Evolutionary conservation across 2,329 filamentous ascomycete genomes (phyloP), one percentile per base, ranked within the genome.

Genomic region (Scytalidium sp.): DNA sequence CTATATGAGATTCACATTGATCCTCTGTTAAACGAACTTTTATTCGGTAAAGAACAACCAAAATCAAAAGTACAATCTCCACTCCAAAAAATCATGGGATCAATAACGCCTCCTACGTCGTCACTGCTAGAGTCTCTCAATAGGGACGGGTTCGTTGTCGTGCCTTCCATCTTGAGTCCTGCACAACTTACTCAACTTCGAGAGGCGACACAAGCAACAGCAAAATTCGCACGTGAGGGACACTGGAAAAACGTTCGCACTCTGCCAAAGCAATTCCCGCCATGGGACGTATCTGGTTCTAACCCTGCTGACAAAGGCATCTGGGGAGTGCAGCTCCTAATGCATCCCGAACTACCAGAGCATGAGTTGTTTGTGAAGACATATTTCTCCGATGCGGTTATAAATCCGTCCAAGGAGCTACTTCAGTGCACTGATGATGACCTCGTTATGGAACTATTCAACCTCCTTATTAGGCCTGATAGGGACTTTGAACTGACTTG

Each of bases 391-490:
- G 73, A 79, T 29, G 73, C 75, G 40, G 70, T 92, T 7, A 67
- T 92, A 1, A 65, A 67, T 22, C 76, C 86, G 2, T 84, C 84
- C 2, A 78, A 77, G 55, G 78, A 81, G 62, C 70, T 94, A 3
- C 72, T 93, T 40, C 29, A 66, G 47, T 70, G 67, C 49, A 56
- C 56, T 22, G 78, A 82, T 23, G 80, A 85, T 6, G 73, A 83
- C 2, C 74, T 95, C n/a, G 84, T 91, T 44, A 89, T 94, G 84
- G 90, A 95, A 69, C 72, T 95, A 19, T 90, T 90, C 70, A 95
- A 95, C 64, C 78, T 95, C 70, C 83, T 94, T 3, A 84, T 93
- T 11, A 75, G 85, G 5, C 89, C 90, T 0, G 81, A 81, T 17
- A 58, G 63, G 3, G 80, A 85, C 55, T 95, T 91, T 60, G 81